Conservation (phyloP, 2,329 filamentous ascomycete genomes). For the Sporothrix inflata region DNA sequence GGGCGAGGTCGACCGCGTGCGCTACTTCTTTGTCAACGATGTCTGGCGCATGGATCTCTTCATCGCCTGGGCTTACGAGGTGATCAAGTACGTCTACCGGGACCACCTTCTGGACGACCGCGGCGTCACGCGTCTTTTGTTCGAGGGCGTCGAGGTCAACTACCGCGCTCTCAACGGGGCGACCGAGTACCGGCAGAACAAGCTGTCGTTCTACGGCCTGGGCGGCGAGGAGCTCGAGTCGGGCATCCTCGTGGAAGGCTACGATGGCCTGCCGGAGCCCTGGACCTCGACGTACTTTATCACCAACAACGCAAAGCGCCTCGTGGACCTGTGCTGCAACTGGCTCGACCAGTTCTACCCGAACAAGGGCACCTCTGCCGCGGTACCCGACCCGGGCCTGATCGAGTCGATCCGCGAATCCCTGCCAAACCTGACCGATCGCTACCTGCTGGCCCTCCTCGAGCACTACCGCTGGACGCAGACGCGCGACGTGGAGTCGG, state of each 20-base stretch:
- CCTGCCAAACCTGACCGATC: slow-evolving; percentile 57
- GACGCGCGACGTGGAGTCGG: slow-evolving; percentile 49
- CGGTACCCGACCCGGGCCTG: slow-evolving; percentile 44
- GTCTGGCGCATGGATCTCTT: slow-evolving; percentile 73
- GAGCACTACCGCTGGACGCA: slow-evolving; percentile 58
- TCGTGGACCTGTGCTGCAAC: slow-evolving; percentile 60
- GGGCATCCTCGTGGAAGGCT: slow-evolving; percentile 65
- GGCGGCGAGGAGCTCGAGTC: slow-evolving; percentile 66
- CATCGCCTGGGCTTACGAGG: slow-evolving; percentile 77
- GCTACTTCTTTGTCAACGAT: slow-evolving; percentile 85
- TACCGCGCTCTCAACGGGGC: slow-evolving; percentile 71
- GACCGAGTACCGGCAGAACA: slow-evolving; percentile 71
- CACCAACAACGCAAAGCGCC: slow-evolving; percentile 63
- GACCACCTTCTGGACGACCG: slow-evolving; percentile 60
- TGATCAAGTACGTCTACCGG: slow-evolving; percentile 72
- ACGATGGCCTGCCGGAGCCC: slow-evolving; percentile 72
- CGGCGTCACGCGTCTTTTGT: slow-evolving; percentile 58
- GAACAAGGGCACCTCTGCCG: slow-evolving; percentile 32
- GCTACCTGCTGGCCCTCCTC: slow-evolving; percentile 57
- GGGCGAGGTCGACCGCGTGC: slow-evolving; percentile 76
- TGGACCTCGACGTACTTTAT: slow-evolving; percentile 78
- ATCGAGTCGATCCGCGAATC: slow-evolving; percentile 52
- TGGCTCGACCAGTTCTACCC: slow-evolving; percentile 56
- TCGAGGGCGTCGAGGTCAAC: slow-evolving; percentile 68
- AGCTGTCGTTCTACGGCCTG: slow-evolving; percentile 74